Conservation (phyloP, 2,329 filamentous ascomycete genomes). For the Colletotrichum acutatum region DNA sequence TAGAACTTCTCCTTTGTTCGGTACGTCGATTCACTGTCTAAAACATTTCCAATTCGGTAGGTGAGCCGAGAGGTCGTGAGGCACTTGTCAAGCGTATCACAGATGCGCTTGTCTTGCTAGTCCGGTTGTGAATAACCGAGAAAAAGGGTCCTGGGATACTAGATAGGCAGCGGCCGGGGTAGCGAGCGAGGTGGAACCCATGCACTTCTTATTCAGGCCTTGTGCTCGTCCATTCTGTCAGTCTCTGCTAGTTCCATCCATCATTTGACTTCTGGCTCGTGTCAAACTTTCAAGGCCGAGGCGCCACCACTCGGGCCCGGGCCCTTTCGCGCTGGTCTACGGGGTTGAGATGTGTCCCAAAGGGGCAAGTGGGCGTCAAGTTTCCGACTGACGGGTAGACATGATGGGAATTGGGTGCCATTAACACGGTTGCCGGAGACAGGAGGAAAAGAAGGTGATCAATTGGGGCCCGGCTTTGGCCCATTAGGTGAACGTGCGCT, state of each 20-base stretch:
- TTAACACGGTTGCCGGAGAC: conserved; percentile 4
- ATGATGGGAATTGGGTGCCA: not conserved
- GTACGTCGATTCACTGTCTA: not conserved
- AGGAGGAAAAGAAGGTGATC: not conserved
- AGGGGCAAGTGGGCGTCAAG: conserved; percentile 2
- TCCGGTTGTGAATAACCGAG: not conserved
- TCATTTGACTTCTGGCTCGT: conserved; percentile 29
- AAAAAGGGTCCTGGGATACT: not conserved
- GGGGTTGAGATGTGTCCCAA: not conserved
- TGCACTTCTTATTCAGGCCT: conserved; percentile 28
- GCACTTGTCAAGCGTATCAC: conserved; percentile 13
- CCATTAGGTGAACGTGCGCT: conserved; percentile 19
- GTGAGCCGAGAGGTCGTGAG: not conserved
- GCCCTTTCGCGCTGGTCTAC: conserved; percentile 2
- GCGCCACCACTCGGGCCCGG: conserved; percentile 25
- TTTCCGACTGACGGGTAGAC: not conserved
- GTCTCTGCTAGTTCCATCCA: not conserved
- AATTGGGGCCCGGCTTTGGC: not conserved
- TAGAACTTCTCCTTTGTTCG: not conserved
- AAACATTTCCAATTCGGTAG: not conserved
- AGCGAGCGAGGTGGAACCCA: conserved; percentile 17
- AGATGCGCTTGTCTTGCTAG: not conserved
- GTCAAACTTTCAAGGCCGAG: conserved; percentile 24
- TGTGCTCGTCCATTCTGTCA: not conserved
- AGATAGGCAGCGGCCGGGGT: not conserved